Evolutionary conservation across 768 basidiomycete species (phyloP).

Genomic region (Rhodosporidiobolus sp.): DNA sequence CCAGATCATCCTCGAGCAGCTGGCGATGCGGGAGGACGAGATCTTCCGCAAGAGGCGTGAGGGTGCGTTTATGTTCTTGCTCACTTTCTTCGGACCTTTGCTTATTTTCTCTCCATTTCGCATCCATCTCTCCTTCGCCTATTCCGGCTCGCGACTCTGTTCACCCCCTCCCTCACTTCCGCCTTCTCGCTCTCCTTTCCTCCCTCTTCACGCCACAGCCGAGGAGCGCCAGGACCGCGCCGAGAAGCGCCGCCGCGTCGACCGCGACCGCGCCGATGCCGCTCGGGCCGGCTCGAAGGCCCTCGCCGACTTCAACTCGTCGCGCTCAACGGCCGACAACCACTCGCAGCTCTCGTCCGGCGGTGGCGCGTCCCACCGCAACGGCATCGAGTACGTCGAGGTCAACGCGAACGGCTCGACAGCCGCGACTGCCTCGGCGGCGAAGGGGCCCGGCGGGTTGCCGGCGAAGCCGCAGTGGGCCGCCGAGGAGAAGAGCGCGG

Average conservation of each 20-base stretch:
- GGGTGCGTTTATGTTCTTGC: slow-evolving; percentile 57
- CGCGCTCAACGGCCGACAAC: slow-evolving; percentile 12
- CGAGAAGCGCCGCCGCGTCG: slow-evolving; percentile 66
- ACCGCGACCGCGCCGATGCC: slow-evolving; percentile 24
- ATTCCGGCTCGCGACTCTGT: no score
- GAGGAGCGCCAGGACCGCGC: slow-evolving; percentile 92
- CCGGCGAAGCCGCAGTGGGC: slow-evolving; percentile 27
- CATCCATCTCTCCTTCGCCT: no score
- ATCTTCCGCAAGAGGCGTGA: slow-evolving; percentile 90
- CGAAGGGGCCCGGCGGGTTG: slow-evolving; percentile 14
- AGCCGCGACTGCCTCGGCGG: neutral
- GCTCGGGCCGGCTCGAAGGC: slow-evolving; percentile 16
- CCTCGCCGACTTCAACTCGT: no score
- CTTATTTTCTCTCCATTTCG: no score
- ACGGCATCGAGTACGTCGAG: slow-evolving; percentile 36
- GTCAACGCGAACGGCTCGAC: slow-evolving; percentile 23
- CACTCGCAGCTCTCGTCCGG: slow-evolving; percentile 29
- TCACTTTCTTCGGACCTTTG: no score
- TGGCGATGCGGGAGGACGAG: slow-evolving; percentile 90
- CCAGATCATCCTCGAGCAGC: slow-evolving; percentile 90
- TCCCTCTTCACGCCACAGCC: slow-evolving; percentile 55
- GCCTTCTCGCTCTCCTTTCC: slow-evolving; percentile 14
- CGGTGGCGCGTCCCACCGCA: slow-evolving; percentile 25
- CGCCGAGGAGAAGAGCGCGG: neutral
- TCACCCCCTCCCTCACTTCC: neutral